Evolutionary conservation across 768 basidiomycete species (phyloP).

Genomic region (Kockovaella imperatae): DNA sequence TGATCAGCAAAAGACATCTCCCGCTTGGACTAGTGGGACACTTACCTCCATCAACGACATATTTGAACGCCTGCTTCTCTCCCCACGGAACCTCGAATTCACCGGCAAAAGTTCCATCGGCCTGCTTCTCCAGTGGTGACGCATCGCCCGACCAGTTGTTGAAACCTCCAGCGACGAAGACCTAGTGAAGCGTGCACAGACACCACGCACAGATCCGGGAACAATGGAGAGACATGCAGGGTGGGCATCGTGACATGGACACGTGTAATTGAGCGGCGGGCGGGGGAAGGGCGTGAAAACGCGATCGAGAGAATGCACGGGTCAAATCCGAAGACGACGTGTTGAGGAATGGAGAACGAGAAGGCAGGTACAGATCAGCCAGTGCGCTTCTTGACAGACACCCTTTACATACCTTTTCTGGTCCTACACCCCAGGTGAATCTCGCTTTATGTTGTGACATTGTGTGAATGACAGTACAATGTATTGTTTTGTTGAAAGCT

Average conservation of each 20-base stretch:
- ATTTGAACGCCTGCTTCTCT: constrained; percentile 44
- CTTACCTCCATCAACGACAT: constrained; percentile 44
- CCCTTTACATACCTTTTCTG: constrained; percentile 22
- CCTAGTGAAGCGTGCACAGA: constrained; percentile 13
- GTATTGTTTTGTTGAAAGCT: too few relatives aligned
- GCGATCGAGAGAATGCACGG: neutral
- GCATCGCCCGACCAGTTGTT: constrained; percentile 41
- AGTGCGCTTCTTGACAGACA: neutral
- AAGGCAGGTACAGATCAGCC: neutral
- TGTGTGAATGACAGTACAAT: too few relatives aligned
- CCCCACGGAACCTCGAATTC: constrained; percentile 38
- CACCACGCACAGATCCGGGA: neutral
- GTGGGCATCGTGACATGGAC: too few relatives aligned
- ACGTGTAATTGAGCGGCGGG: too few relatives aligned
- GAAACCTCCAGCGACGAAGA: constrained; percentile 41
- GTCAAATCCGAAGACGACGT: neutral
- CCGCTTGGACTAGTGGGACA: neutral
- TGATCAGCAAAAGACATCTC: constrained; percentile 3
- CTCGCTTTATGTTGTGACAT: constrained; percentile 21
- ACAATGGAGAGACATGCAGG: constrained; percentile 12
- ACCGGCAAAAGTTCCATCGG: constrained; percentile 32
- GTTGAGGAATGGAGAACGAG: neutral
- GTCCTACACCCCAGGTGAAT: constrained; percentile 38
- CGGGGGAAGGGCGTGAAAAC: too few relatives aligned
- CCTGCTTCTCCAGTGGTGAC: constrained; percentile 31